phyloP scores from a whole-genome alignment of 2,329 filamentous ascomycete species.

The Fusarium denticulatum region DNA sequence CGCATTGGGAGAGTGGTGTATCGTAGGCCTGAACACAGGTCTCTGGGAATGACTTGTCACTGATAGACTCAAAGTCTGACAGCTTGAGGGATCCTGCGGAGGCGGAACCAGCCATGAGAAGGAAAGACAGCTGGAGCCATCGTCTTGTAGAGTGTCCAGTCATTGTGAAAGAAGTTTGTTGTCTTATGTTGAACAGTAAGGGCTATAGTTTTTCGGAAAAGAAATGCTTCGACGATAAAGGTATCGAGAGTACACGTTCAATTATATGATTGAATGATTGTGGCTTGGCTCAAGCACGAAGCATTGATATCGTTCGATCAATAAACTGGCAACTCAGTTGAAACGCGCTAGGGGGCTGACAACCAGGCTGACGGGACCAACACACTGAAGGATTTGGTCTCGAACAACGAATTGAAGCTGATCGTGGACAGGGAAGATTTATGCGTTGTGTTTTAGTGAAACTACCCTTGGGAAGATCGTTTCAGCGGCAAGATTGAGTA shows the following conservation, averaged over 20 bases:
- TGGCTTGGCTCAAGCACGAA: constrained; percentile 12
- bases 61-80: constrained; percentile 54
- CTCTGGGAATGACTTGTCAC: constrained; percentile 49
- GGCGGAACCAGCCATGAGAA: constrained; percentile 38
- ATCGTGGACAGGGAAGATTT: not conserved
- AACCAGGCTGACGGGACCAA: constrained; percentile 23
- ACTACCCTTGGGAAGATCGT: constrained; percentile 19
- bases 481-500: constrained; percentile 1
- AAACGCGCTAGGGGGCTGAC: constrained; percentile 39
- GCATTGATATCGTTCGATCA: constrained; percentile 31
- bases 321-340: constrained; percentile 37
- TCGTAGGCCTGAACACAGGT: constrained; percentile 56
- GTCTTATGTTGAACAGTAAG: not conserved
- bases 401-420: not conserved
- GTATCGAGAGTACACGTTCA: not conserved
- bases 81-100: constrained; percentile 46
- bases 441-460: constrained; percentile 25
- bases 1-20: constrained; percentile 52
- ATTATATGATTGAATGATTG: constrained; percentile 21
- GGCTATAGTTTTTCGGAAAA: not conserved
- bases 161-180: constrained; percentile 13
- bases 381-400: constrained; percentile 16
- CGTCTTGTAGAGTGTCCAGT: constrained; percentile 27
- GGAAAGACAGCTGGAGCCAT: constrained; percentile 39
- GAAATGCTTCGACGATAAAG: not conserved